Conservation (phyloP, 805 yeast genomes). For the Komagataella kurtzmanii region DNA sequence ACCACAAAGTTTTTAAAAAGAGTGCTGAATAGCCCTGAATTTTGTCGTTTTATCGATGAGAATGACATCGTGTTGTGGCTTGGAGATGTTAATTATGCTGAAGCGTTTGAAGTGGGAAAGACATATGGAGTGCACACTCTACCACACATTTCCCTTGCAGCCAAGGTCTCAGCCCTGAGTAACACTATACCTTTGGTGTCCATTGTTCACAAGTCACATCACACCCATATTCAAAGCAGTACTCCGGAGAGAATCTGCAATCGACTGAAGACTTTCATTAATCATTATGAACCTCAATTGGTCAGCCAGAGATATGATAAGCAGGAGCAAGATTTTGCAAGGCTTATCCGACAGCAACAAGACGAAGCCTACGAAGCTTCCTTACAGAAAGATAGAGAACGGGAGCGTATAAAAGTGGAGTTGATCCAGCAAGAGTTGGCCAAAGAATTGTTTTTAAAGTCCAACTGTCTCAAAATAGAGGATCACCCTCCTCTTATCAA, state of each 20-base stretch:
- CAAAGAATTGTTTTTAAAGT: slow-evolving; percentile 11
- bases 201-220: slow-evolving; percentile 28
- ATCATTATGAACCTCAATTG: slow-evolving; percentile 50
- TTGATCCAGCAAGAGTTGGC: slow-evolving; percentile 14
- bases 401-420: slow-evolving; percentile 23
- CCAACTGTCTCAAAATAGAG: slow-evolving; percentile 6
- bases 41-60: slow-evolving; percentile 22
- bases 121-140: slow-evolving; percentile 35
- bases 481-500: slow-evolving; percentile 7
- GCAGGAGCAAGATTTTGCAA: slow-evolving; percentile 42
- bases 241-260: slow-evolving; percentile 16
- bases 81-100: slow-evolving; percentile 50
- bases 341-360: slow-evolving; percentile 48
- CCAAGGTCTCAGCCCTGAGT: slow-evolving; percentile 40
- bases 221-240: slow-evolving; percentile 10
- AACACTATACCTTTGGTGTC: slow-evolving; percentile 36
- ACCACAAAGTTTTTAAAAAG: slow-evolving; percentile 28
- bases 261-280: slow-evolving; percentile 27
- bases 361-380: slow-evolving; percentile 56
- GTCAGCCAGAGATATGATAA: slow-evolving; percentile 44
- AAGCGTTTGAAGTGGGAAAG: slow-evolving; percentile 53
- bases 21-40: slow-evolving; percentile 29
- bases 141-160: slow-evolving; percentile 42
- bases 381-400: slow-evolving; percentile 38
- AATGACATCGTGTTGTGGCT: slow-evolving; percentile 45